A percentile compares a stretch with the other conserved stretches of the same genome.
Evolutionary conservation across 352 stramenopile genomes (phyloP).

Genomic region (Globisporangium uncinulatum): DNA sequence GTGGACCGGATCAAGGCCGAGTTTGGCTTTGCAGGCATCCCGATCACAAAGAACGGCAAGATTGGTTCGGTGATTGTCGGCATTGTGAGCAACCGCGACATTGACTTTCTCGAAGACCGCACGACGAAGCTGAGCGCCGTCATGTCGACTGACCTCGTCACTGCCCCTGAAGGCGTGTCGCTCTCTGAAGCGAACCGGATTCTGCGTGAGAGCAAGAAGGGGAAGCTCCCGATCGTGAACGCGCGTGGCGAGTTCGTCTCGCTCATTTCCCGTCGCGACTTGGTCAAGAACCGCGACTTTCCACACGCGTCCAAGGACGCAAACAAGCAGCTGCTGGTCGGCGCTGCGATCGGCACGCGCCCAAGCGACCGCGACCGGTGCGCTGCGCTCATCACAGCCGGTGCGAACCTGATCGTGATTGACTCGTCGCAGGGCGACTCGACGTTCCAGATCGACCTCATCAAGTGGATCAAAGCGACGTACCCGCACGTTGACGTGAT

Average conservation of each 20-base stretch:
- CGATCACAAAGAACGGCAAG: constrained; percentile 97
- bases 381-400: constrained; percentile 87
- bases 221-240: constrained; percentile 99
- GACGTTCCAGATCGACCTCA: constrained; percentile 86
- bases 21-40: constrained; percentile 98
- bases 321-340: constrained; percentile 98
- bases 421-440: constrained; percentile 99
- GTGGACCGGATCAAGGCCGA: constrained; percentile 94
- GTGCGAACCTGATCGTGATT: constrained; percentile 99
- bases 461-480: constrained; percentile 94
- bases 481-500: constrained; percentile 97
- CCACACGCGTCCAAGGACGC: constrained; percentile 95
- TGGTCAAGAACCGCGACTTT: constrained; percentile 98
- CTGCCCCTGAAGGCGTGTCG: constrained; percentile 92
- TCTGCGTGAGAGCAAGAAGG: constrained; percentile 98
- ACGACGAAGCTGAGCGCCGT: constrained; percentile 79
- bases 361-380: constrained; percentile 95
- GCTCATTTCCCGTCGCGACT: constrained; percentile 97
- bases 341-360: constrained; percentile 98
- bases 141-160: constrained; percentile 90
- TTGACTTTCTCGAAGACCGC: constrained; percentile 97
- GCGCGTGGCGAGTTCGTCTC: constrained; percentile 96
- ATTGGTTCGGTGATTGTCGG: constrained; percentile 97
- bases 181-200: constrained; percentile 98
- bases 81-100: constrained; percentile 99